Evolutionary conservation across 108 stramenopile species (phyloP).

Genomic region (Chaetoceros muelleri): DNA sequence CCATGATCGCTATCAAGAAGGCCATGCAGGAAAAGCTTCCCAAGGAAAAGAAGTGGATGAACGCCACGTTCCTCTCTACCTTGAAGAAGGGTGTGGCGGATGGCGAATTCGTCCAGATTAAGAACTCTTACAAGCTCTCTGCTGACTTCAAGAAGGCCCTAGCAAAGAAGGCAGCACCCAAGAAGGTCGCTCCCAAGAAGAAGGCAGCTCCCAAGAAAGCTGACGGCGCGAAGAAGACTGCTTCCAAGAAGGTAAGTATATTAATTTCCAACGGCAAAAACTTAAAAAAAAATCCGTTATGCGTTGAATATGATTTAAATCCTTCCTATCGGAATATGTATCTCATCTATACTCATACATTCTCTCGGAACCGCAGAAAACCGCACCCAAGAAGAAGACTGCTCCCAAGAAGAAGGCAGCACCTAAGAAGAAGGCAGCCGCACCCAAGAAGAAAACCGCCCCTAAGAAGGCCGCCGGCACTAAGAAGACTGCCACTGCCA

Average conservation of each 20-base stretch:
- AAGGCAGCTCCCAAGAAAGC: too few relatives aligned
- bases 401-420: constrained; percentile 33
- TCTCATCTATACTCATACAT: too few relatives aligned
- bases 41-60: constrained; percentile 56
- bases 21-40: constrained; percentile 31
- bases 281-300: too few relatives aligned
- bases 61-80: constrained; percentile 30
- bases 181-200: not conserved
- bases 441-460: constrained; percentile 19
- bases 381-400: constrained; percentile 30
- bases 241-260: too few relatives aligned
- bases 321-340: too few relatives aligned
- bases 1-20: constrained; percentile 37
- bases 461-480: constrained; percentile 19
- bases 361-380: too few relatives aligned
- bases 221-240: too few relatives aligned
- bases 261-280: too few relatives aligned
- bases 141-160: constrained; percentile 7
- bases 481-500: constrained; percentile 14
- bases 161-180: not conserved
- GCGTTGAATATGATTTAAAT: too few relatives aligned
- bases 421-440: constrained; percentile 22
- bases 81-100: constrained; percentile 27
- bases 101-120: constrained; percentile 31
- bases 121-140: constrained; percentile 36